Conservation (phyloP, 441 rosid genomes). For the Croton laevigatus region DNA sequence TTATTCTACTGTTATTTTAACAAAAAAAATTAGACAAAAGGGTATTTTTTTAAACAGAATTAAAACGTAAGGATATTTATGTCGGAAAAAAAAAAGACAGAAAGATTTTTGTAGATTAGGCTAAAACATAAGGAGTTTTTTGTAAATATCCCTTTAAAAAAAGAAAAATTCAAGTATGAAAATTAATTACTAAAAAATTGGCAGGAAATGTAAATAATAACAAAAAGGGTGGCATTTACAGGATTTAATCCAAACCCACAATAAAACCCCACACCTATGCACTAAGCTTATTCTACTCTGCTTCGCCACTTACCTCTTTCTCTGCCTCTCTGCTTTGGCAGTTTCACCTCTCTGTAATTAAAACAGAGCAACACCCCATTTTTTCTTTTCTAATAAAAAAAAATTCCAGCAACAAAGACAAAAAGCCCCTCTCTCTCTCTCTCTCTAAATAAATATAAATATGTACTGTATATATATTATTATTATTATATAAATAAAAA, state of each 20-base stretch:
- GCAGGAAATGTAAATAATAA: conserved; percentile 25
- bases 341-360: conserved; percentile 21
- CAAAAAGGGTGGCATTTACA: conserved; percentile 16
- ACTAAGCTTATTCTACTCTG: background rate
- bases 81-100: no score
- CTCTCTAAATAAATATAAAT: no score
- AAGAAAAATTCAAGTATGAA: no score
- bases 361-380: conserved; percentile 17
- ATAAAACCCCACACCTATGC: conserved; percentile 25
- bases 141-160: no score
- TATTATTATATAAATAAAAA: background rate
- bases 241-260: conserved; percentile 13
- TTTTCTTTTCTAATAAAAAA: background rate
- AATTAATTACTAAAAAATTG: background rate
- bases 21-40: no score
- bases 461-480: background rate
- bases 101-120: no score
- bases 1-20: no score
- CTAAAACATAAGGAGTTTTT: no score
- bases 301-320: conserved; percentile 6
- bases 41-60: no score
- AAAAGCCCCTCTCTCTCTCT: conserved; percentile 1
- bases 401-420: conserved; percentile 2
- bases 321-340: conserved; percentile 4
- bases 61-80: no score